Evolutionary conservation across 2,329 filamentous ascomycete genomes (phyloP).

Genomic region (Knufia petricola): DNA sequence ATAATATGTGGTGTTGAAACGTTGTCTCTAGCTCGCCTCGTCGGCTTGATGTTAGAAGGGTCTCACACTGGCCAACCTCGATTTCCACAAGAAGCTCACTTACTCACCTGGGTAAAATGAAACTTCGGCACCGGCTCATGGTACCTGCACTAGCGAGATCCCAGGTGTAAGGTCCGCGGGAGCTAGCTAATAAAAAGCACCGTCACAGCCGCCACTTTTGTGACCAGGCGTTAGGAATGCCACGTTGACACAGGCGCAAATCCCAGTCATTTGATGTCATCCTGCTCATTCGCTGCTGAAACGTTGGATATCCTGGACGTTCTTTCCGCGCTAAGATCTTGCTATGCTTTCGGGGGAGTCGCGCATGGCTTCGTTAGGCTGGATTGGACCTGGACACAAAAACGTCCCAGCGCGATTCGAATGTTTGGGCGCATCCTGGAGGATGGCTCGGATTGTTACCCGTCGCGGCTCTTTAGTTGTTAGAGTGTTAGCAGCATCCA

Average conservation of each 20-base stretch:
- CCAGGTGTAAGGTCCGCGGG: background rate
- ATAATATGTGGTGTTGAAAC: background rate
- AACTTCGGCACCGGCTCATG: background rate
- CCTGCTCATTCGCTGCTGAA: slow-evolving; percentile 5
- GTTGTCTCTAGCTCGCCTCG: background rate
- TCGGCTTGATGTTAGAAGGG: background rate
- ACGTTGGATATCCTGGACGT: background rate
- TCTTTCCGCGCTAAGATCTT: slow-evolving; percentile 4
- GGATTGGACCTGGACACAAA: background rate
- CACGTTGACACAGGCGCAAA: background rate
- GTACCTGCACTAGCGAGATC: background rate
- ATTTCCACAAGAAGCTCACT: background rate
- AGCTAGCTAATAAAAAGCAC: slow-evolving; percentile 2
- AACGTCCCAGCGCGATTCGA: background rate
- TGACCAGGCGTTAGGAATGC: background rate
- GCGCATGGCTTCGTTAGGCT: slow-evolving; percentile 7
- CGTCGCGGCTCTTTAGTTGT: slow-evolving; percentile 8
- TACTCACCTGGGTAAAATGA: background rate
- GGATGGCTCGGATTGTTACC: slow-evolving; percentile 1
- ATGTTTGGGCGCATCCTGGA: background rate
- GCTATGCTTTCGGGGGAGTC: slow-evolving; percentile 6
- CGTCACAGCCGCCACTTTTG: slow-evolving; percentile 1
- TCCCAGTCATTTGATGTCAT: slow-evolving; percentile 1
- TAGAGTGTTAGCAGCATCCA: slow-evolving; percentile 1
- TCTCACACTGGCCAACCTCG: background rate